phyloP scores from a whole-genome alignment of 768 basidiomycete genomes.

The Lyophyllum shimeji region DNA sequence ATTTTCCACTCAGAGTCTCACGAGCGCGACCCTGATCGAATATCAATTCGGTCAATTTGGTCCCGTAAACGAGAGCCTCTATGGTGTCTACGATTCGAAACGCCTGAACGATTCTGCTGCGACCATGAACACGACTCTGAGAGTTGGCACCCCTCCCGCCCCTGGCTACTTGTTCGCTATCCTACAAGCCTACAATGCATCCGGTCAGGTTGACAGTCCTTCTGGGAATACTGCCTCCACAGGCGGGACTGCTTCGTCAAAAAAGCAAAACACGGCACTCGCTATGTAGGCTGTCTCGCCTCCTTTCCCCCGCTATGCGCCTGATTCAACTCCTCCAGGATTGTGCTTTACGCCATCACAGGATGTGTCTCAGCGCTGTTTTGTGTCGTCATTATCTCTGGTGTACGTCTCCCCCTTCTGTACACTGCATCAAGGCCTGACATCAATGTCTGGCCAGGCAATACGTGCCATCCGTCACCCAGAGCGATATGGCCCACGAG shows the following conservation, averaged over 20 bases:
- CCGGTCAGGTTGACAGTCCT: constrained; percentile 28
- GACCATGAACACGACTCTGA: constrained; percentile 43
- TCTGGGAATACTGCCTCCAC: constrained; percentile 23
- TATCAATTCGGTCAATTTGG: constrained; percentile 62
- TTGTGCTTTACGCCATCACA: constrained; percentile 83
- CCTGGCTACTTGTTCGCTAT: constrained; percentile 72
- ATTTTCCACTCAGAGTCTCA: constrained; percentile 67
- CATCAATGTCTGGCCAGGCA: constrained; percentile 44
- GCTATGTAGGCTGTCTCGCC: constrained; percentile 61
- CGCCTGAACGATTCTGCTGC: constrained; percentile 55
- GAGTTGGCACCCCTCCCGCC: constrained; percentile 36
- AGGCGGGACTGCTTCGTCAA: constrained; percentile 11
- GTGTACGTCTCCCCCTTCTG: constrained; percentile 47
- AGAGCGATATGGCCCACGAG: constrained; percentile 86
- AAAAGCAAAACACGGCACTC: constrained; percentile 49
- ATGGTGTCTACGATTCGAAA: constrained; percentile 57
- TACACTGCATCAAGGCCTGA: background rate
- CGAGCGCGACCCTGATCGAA: constrained; percentile 54
- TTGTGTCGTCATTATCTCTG: constrained; percentile 80
- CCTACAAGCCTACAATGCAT: constrained; percentile 64
- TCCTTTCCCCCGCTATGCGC: constrained; percentile 3
- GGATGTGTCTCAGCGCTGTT: constrained; percentile 87
- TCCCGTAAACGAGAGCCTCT: constrained; percentile 49
- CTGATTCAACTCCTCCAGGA: constrained; percentile 42
- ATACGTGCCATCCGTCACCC: constrained; percentile 84